Conservation (phyloP, 371 early-diverging fungal species). For the Actinomortierella ambigua region DNA sequence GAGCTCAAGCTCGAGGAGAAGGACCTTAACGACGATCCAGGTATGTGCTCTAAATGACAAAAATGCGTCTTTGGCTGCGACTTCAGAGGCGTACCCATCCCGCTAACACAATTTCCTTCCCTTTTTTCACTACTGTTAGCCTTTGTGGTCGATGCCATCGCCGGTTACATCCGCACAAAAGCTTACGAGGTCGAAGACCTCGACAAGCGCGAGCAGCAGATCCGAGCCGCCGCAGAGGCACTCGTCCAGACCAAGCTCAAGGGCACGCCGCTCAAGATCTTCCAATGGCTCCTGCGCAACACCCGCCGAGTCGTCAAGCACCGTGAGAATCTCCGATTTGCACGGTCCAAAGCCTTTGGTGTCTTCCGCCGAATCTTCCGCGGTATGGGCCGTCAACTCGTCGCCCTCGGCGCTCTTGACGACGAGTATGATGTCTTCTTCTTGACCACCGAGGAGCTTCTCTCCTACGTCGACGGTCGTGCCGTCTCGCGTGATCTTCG, state of each 20-base stretch:
- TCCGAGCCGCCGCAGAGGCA: constrained; percentile 41
- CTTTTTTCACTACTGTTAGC: constrained; percentile 4
- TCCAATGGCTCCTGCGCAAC: constrained; percentile 41
- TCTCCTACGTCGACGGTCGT: constrained; percentile 45
- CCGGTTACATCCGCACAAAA: constrained; percentile 40
- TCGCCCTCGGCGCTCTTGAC: constrained; percentile 30
- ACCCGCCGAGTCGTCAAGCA: constrained; percentile 47
- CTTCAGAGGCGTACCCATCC: background rate
- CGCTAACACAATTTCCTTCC: background rate
- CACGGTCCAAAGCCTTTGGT: constrained; percentile 45
- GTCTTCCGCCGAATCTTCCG: constrained; percentile 46
- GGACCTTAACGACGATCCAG: constrained; percentile 44
- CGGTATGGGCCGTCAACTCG: constrained; percentile 40
- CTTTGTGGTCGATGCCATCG: constrained; percentile 38
- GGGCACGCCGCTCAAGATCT: constrained; percentile 34
- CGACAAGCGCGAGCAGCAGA: constrained; percentile 40
- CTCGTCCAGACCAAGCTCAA: constrained; percentile 43
- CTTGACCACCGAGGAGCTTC: constrained; percentile 36
- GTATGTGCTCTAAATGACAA: constrained; percentile 7
- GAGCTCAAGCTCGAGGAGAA: constrained; percentile 45
- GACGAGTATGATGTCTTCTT: constrained; percentile 36
- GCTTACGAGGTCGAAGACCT: constrained; percentile 43
- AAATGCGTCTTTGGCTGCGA: background rate
- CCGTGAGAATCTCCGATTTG: constrained; percentile 44
- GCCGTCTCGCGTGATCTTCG: constrained; percentile 43